Base-by-base conservation (phyloP, 805 yeast genomes). In the Zygosaccharomyces lentus region DNA sequence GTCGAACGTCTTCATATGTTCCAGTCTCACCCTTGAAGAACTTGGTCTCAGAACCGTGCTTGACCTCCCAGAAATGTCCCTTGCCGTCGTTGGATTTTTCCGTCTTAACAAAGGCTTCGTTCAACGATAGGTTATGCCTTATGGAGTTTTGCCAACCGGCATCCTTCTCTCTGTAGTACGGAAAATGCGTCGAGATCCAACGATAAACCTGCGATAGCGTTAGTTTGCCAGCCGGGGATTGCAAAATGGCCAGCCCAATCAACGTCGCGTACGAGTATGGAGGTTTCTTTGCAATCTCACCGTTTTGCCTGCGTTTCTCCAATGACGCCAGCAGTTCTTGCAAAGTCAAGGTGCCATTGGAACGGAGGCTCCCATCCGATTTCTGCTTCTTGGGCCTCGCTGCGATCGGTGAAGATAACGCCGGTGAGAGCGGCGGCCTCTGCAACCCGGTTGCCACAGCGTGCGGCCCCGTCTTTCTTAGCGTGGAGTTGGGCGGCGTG, bases 111-210 rank as follows among this genome's bases (percentile, higher is more conserved):
- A 91, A 91, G 0, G 97, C 96, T 62, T 93, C 93, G 67, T 91
- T 93, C 56, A 91, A 74, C 9, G 96, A 88, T 25, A 91, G 71
- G 55, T 93, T 91, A 67, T 91, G 99, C 51, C 99, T 81, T 52
- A 91, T 93, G 27, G 96, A 90, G 68, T 91, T 91, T 67, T 91
- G 97, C 99, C 99, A 91, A 23, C 97, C 96, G 9, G 87, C 84
- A 56, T 88, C 96, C 48, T 86, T 84, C 52, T 78, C 80, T 52
- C 82, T 80, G 67, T 93, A 93, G 63, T 83, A 91, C 51, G 74
- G 77, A 65, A 90, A 91, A 30, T 95, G 84, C 37, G 80, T 81
- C 7, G 93, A 80, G 36, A 91, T 93, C 99, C 99, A 91, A 56
- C 73, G 75, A 69, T 91, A 91, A 34, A 91, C 93, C 59, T 88